phyloP scores from a whole-genome alignment of 2,329 filamentous ascomycete species.

The Diaporthe helianthi region DNA sequence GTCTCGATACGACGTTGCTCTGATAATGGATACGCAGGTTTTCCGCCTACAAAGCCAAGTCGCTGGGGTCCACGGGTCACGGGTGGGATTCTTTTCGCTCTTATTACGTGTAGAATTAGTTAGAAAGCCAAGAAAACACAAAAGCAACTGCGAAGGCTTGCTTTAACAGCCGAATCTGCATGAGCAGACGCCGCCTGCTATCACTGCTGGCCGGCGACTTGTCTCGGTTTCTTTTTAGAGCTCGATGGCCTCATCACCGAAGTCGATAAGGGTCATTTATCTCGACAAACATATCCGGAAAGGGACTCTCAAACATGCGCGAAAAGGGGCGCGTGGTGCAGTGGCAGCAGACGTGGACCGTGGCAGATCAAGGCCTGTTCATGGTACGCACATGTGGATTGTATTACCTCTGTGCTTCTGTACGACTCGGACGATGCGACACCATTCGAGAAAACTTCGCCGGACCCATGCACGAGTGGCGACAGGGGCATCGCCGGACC shows the following conservation, averaged over 20 bases:
- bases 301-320: background rate
- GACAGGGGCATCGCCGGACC: background rate
- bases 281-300: constrained; percentile 22
- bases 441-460: background rate
- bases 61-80: constrained; percentile 13
- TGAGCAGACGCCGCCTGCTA: background rate
- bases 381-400: constrained; percentile 1
- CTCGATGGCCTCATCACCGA: background rate
- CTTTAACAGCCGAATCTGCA: background rate
- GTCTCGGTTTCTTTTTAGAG: constrained; percentile 23
- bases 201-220: constrained; percentile 1
- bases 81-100: background rate
- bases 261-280: constrained; percentile 13
- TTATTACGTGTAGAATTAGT: background rate
- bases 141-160: background rate
- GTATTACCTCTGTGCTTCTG: background rate
- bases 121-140: background rate
- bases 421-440: constrained; percentile 10
- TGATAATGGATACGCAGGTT: background rate
- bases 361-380: background rate
- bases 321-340: constrained; percentile 23
- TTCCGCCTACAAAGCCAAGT: constrained; percentile 14
- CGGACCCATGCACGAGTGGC: background rate
- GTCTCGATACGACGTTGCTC: constrained; percentile 3
- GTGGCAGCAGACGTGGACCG: constrained; percentile 2